A percentile compares a stretch with the other conserved stretches of the same genome.
Conservation (phyloP, 495 filamentous ascomycete genomes). For the Haplographium delicatum region DNA sequence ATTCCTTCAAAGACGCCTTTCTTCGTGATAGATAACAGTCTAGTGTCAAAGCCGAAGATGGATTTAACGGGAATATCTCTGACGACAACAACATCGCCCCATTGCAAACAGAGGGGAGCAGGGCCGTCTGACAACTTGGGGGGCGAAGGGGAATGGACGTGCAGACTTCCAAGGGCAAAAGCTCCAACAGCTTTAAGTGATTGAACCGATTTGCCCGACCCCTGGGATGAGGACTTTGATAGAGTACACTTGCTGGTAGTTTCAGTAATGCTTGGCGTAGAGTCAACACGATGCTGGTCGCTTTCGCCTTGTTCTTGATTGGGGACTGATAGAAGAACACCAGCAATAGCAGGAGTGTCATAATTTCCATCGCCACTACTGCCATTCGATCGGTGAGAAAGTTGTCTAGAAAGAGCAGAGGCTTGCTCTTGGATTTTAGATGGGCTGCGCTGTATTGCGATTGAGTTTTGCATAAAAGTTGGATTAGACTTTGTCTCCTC, state of each 20-base stretch:
- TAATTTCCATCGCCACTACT: conserved; percentile 1
- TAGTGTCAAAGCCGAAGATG: conserved; percentile 41
- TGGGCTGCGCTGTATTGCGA: conserved; percentile 17
- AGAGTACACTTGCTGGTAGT: conserved; percentile 6
- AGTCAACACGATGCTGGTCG: conserved; percentile 2
- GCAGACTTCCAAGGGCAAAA: conserved; percentile 32
- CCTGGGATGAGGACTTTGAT: conserved; percentile 11
- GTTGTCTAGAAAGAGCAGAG: conserved; percentile 10
- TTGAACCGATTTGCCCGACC: conserved; percentile 7
- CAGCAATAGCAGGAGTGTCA: neutral
- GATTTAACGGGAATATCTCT: conserved; percentile 36
- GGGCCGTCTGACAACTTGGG: neutral
- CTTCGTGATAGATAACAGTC: conserved; percentile 31
- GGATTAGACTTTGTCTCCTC: conserved; percentile 3
- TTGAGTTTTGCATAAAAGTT: conserved; percentile 21
- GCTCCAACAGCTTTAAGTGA: conserved; percentile 27
- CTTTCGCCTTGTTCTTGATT: neutral
- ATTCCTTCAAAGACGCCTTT: conserved; percentile 46
- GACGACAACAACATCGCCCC: conserved; percentile 39
- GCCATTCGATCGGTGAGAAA: conserved; percentile 17
- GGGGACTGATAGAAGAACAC: neutral
- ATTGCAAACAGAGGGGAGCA: conserved; percentile 16
- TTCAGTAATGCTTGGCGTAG: conserved; percentile 3
- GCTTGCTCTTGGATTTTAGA: conserved; percentile 10
- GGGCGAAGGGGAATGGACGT: conserved; percentile 27